Percentiles rank a stretch among this genome's conserved stretches.
Conservation (phyloP, 208 protist species). For the Blastocrithidia nonstop region DNA sequence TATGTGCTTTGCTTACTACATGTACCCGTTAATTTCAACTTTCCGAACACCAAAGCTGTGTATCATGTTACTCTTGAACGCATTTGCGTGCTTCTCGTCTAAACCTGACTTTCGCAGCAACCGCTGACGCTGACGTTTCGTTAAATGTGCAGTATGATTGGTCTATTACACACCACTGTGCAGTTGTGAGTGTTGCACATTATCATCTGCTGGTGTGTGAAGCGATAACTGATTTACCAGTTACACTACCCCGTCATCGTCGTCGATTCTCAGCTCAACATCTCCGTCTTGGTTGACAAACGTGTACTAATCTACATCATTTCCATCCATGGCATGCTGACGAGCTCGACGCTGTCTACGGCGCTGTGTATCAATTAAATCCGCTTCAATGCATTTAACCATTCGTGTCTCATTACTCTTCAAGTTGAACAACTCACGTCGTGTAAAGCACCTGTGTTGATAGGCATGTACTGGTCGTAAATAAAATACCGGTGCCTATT, state of each 20-base stretch:
- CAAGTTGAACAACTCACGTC: constrained; percentile 64
- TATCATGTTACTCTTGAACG: too few relatives aligned
- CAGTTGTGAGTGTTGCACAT: too few relatives aligned
- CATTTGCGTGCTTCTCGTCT: too few relatives aligned
- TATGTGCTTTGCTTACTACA: too few relatives aligned
- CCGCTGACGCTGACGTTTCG: too few relatives aligned
- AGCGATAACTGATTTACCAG: too few relatives aligned
- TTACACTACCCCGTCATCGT: constrained; percentile 78
- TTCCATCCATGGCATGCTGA: neutral
- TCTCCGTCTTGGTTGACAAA: constrained; percentile 69
- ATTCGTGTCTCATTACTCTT: constrained; percentile 41
- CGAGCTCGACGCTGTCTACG: neutral
- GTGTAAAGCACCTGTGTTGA: constrained; percentile 23
- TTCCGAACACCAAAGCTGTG: too few relatives aligned
- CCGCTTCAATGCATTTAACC: neutral
- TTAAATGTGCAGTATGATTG: too few relatives aligned
- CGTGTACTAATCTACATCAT: constrained; percentile 37
- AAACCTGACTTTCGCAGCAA: too few relatives aligned
- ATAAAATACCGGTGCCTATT: constrained; percentile 40
- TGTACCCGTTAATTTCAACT: too few relatives aligned
- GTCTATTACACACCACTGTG: too few relatives aligned
- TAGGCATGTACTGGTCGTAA: constrained; percentile 19
- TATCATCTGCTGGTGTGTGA: too few relatives aligned
- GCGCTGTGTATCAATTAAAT: neutral
- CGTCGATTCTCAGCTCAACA: constrained; percentile 72